These are phyloP conservation scores for Porogramme epimiltina DNA, from an alignment of 1,284 basidiomycete species.

Conservation along the genomic window DNA sequence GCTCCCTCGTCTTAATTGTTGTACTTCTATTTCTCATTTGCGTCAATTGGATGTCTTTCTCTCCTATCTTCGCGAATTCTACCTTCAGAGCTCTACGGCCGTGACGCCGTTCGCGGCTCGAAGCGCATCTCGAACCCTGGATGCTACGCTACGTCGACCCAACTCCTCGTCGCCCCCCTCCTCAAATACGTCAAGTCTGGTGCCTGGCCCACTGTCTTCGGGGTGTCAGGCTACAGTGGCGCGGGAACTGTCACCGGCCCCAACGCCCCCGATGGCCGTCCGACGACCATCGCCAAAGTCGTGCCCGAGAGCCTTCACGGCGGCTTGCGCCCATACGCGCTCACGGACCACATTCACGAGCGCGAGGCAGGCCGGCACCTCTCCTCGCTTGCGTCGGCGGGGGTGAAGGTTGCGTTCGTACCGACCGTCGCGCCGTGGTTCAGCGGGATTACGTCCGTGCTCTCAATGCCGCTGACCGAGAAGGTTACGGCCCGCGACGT, in stretches of 20 bases:
- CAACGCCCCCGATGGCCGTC: slow-evolving; percentile 65
- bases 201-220: slow-evolving; percentile 87
- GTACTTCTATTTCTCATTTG: neutral
- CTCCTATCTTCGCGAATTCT: slow-evolving; percentile 20
- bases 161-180: slow-evolving; percentile 90
- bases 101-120: slow-evolving; percentile 66
- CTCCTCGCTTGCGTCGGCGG: slow-evolving; percentile 21
- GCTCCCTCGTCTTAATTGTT: slow-evolving; percentile 33
- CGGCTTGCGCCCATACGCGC: slow-evolving; percentile 81
- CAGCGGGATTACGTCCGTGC: slow-evolving; percentile 90
- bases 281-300: slow-evolving; percentile 84
- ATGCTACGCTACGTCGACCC: slow-evolving; percentile 94
- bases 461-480: slow-evolving; percentile 78
- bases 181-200: slow-evolving; percentile 68
- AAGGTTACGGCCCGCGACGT: slow-evolving; percentile 75
- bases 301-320: slow-evolving; percentile 75
- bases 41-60: slow-evolving; percentile 31
- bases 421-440: slow-evolving; percentile 95
- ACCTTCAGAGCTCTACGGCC: slow-evolving; percentile 84
- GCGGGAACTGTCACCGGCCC: slow-evolving; percentile 85
- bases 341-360: slow-evolving; percentile 99
- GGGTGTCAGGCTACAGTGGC: slow-evolving; percentile 92
- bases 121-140: slow-evolving; percentile 96
- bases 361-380: slow-evolving; percentile 88
- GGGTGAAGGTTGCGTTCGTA: slow-evolving; percentile 81